Evolutionary conservation across 768 basidiomycete genomes (phyloP).

Genomic region (Leccinellum luteum): DNA sequence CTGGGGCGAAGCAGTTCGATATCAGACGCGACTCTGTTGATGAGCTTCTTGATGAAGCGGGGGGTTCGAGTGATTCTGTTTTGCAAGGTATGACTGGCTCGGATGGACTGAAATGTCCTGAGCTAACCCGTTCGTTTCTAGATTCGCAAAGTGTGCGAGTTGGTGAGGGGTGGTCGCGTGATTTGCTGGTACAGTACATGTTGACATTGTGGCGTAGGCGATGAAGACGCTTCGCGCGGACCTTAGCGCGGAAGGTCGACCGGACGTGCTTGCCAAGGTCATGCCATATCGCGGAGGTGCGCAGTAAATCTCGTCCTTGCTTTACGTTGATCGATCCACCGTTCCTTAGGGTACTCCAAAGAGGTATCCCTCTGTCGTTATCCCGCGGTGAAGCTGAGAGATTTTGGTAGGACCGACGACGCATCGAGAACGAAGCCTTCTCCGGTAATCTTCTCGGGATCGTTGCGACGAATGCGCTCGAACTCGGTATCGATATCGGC

Average conservation of each 20-base stretch:
- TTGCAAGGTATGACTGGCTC: conserved; percentile 56
- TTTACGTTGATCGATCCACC: background rate
- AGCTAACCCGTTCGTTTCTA: conserved; percentile 24
- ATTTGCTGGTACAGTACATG: background rate
- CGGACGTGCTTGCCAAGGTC: conserved; percentile 72
- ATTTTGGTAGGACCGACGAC: conserved; percentile 63
- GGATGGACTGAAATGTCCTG: background rate
- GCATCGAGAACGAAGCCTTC: conserved; percentile 85
- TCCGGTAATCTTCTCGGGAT: conserved; percentile 80
- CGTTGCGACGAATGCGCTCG: conserved; percentile 86
- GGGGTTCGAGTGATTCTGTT: conserved; percentile 86
- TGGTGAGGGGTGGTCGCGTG: conserved; percentile 46
- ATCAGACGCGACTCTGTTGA: conserved; percentile 65
- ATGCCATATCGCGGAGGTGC: conserved; percentile 83
- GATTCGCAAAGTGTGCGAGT: conserved; percentile 80
- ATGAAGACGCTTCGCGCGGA: conserved; percentile 76
- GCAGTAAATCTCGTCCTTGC: conserved; percentile 8
- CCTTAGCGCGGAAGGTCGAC: conserved; percentile 69
- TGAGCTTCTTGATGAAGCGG: conserved; percentile 78
- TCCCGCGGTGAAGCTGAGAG: background rate
- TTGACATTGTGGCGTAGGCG: conserved; percentile 44
- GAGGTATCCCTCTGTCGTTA: conserved; percentile 40
- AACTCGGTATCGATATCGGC: conserved; percentile 90
- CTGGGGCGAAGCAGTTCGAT: conserved; percentile 59
- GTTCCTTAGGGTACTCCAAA: conserved; percentile 61